These are phyloP conservation scores for Kodamaea lidongshanica DNA, from an alignment of 805 yeast species.

Conservation along the genomic window DNA sequence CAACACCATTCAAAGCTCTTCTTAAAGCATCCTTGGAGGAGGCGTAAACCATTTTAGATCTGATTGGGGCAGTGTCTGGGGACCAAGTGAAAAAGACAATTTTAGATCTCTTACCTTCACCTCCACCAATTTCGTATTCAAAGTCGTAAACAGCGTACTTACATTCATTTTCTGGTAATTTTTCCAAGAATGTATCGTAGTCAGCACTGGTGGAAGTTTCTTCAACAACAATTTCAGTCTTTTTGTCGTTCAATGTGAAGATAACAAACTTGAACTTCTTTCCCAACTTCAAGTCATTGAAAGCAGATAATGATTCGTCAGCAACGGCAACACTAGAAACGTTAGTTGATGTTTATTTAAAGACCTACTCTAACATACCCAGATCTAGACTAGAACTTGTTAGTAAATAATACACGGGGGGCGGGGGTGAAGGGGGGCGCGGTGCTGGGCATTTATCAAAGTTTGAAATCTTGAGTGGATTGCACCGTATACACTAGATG, in stretches of 20 bases:
- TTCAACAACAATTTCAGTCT: slow-evolving; percentile 88
- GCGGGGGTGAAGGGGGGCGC: too few relatives aligned
- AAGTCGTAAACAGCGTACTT: slow-evolving; percentile 96
- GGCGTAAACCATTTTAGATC: slow-evolving; percentile 97
- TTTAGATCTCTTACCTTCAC: slow-evolving; percentile 90
- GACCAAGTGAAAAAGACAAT: slow-evolving; percentile 81
- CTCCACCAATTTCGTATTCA: slow-evolving; percentile 82
- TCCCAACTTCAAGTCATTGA: slow-evolving; percentile 93
- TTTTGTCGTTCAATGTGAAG: slow-evolving; percentile 72
- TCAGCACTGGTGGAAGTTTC: slow-evolving; percentile 68
- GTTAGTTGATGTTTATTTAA: slow-evolving; percentile 16
- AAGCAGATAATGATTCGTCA: slow-evolving; percentile 87
- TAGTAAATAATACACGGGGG: slow-evolving; percentile 11
- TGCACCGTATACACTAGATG: too few relatives aligned
- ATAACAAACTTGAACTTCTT: slow-evolving; percentile 81
- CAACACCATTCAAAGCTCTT: slow-evolving; percentile 92
- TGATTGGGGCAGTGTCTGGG: slow-evolving; percentile 94
- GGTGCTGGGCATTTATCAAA: too few relatives aligned
- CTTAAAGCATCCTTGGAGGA: slow-evolving; percentile 97
- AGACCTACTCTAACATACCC: slow-evolving; percentile 10
- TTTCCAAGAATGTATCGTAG: slow-evolving; percentile 81
- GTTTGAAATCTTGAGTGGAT: too few relatives aligned
- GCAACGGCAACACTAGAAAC: slow-evolving; percentile 38
- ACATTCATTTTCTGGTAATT: slow-evolving; percentile 93
- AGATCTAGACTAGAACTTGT: slow-evolving; percentile 13